These are phyloP conservation scores for Penicillium sp. DNA, from an alignment of 2,329 filamentous ascomycete genomes.

Conservation along the genomic window DNA sequence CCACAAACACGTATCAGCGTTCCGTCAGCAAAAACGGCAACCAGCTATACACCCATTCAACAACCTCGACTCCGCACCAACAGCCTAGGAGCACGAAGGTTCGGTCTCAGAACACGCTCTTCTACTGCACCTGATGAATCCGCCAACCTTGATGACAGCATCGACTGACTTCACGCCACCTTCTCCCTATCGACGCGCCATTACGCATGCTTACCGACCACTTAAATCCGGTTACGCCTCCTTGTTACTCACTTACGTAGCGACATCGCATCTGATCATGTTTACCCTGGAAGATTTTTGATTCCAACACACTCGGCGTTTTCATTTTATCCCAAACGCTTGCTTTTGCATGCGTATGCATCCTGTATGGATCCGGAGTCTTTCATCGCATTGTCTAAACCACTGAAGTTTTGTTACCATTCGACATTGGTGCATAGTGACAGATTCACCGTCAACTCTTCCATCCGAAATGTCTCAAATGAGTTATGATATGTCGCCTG, in stretches of 20 bases:
- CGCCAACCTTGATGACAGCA: slow-evolving; percentile 36
- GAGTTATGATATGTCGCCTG: background rate
- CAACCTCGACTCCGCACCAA: slow-evolving; percentile 42
- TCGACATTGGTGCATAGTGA: slow-evolving; percentile 14
- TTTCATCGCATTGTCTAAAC: slow-evolving; percentile 13
- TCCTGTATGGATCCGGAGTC: slow-evolving; percentile 16
- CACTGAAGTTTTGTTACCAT: background rate
- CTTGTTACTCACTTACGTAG: slow-evolving; percentile 18
- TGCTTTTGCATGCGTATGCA: slow-evolving; percentile 17
- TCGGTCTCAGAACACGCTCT: slow-evolving; percentile 38
- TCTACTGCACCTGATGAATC: slow-evolving; percentile 29
- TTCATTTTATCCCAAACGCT: slow-evolving; percentile 16
- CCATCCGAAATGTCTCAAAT: background rate
- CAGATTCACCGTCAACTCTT: slow-evolving; percentile 7
- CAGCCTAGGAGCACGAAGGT: slow-evolving; percentile 40
- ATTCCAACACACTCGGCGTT: slow-evolving; percentile 15
- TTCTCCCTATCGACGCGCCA: slow-evolving; percentile 8
- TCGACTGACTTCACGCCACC: slow-evolving; percentile 27
- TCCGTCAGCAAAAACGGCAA: slow-evolving; percentile 40
- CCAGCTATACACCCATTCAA: slow-evolving; percentile 45
- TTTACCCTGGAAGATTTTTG: slow-evolving; percentile 9
- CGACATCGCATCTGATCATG: slow-evolving; percentile 22
- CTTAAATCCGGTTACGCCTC: slow-evolving; percentile 8
- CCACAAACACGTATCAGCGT: slow-evolving; percentile 38
- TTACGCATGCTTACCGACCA: slow-evolving; percentile 11